Percentiles rank a stretch among this genome's conserved stretches.
These are phyloP conservation scores for Boletus mariae DNA, from an alignment of 1,284 basidiomycete genomes.

Conservation along the genomic window DNA sequence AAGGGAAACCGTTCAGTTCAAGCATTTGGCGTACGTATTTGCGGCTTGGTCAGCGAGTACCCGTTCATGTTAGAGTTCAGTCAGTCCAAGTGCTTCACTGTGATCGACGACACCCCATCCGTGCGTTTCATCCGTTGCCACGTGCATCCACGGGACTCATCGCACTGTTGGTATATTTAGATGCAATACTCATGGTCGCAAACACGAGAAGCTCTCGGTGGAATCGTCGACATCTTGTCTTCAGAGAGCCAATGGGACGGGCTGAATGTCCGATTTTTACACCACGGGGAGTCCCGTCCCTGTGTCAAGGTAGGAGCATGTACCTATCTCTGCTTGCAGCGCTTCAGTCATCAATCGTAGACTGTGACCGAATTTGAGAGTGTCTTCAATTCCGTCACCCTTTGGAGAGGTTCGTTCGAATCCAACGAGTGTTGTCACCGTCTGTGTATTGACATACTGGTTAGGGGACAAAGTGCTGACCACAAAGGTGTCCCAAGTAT, in stretches of 20 bases:
- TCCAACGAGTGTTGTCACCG: too few relatives aligned
- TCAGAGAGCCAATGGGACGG: slow-evolving; percentile 18
- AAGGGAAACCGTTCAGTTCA: slow-evolving; percentile 19
- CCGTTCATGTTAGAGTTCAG: slow-evolving; percentile 13
- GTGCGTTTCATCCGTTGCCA: slow-evolving; percentile 8
- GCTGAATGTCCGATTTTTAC: slow-evolving; percentile 21
- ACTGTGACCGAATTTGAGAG: slow-evolving; percentile 20
- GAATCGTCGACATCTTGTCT: slow-evolving; percentile 15
- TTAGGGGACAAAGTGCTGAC: slow-evolving; percentile 20
- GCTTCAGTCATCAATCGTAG: slow-evolving; percentile 3
- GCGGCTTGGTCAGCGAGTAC: not conserved
- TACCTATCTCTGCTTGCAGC: not conserved
- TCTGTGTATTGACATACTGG: not conserved
- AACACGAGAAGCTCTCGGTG: slow-evolving; percentile 20
- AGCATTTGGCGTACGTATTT: slow-evolving; percentile 15
- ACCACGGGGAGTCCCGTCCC: slow-evolving; percentile 4
- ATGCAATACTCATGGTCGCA: slow-evolving; percentile 24
- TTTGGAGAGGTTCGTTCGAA: slow-evolving; percentile 20
- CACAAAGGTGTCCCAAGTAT: slow-evolving; percentile 17
- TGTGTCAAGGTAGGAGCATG: slow-evolving; percentile 14
- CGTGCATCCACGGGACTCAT: not conserved
- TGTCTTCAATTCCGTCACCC: slow-evolving; percentile 21
- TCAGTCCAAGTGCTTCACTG: slow-evolving; percentile 22
- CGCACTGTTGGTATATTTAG: slow-evolving; percentile 5
- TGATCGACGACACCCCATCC: slow-evolving; percentile 24